Base-by-base conservation (phyloP, 1,284 basidiomycete species). In the Microbotryum lychnidis-dioicae region DNA sequence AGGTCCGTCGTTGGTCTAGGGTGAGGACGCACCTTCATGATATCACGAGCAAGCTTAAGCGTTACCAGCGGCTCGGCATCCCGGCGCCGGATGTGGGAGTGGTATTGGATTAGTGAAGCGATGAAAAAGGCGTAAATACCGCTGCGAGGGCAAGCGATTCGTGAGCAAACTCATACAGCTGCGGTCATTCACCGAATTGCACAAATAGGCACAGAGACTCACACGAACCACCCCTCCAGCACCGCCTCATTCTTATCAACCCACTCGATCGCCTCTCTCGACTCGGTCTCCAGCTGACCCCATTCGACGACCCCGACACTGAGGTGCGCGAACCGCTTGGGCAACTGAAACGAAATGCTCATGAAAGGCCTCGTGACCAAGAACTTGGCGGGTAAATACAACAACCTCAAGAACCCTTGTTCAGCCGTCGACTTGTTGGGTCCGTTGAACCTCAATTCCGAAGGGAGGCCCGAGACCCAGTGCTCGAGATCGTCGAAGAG, bases 81-180 rank as follows among this genome's bases (percentile, higher is more conserved):
- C 68, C 86, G 83, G 52, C 89, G 80, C 56, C 91, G 81, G 12
- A 89, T 90, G 83, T 87, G 96, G 0, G 89, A 91, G 71, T 96
- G 91, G 72, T 94, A 94, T 87, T 93, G 91, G 50, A 94, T 86
- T 67, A 96, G 80, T 6, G 89, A 89, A 74, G 89, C 91, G 16
- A 86, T 87, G 21, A 90, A 92, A n/a, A 87, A 85, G 46, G 88
- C 84, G 73, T 97, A 97, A 2, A 88, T 83, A 51, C 89, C 84
- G 52, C 37, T 42, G 37, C 37, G 37, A 42, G 14, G 7, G 91
- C 75, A 72, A 91, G 80, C 84, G 89, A 86, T 25, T 89, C 83
- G 94, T 91, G 72, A 93, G 89, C 60, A 85, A 77, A 29, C 77
- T 70, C 91, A 87, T 73, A 93, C 82, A 6, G 78, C 78, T 70